A percentile compares a stretch with the other conserved stretches of the same genome.
Evolutionary conservation across 306 rosid species (phyloP).

Genomic region (Vigna nakashimae): DNA sequence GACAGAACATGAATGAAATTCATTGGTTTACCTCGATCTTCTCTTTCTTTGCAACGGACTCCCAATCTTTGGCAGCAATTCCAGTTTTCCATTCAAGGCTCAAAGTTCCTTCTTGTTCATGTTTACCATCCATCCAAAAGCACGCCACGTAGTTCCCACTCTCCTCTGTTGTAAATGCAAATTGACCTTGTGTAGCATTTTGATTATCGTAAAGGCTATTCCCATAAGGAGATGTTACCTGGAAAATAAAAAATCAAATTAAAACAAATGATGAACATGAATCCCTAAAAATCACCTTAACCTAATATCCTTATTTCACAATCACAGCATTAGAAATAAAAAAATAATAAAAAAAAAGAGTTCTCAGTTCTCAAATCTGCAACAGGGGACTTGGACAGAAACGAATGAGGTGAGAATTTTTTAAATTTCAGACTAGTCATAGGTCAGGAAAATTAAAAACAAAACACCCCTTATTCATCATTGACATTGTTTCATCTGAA

Average conservation of each 20-base stretch:
- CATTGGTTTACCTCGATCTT: conserved; percentile 52
- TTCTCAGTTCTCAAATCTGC: not conserved
- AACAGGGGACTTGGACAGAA: not conserved
- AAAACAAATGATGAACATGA: conserved; percentile 6
- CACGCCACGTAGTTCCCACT: conserved; percentile 57
- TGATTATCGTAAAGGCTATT: conserved; percentile 54
- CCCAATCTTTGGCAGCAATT: conserved; percentile 61
- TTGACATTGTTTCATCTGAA: not conserved
- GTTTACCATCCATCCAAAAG: conserved; percentile 49
- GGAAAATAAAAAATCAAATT: not conserved
- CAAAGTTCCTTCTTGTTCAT: conserved; percentile 41
- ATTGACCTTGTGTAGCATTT: conserved; percentile 62
- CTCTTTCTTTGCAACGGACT: conserved; percentile 60
- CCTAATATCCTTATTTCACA: not conserved
- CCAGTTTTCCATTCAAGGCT: conserved; percentile 64
- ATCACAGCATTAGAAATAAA: conserved; percentile 16
- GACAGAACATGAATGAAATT: not conserved
- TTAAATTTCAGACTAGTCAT: not conserved
- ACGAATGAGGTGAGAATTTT: not conserved
- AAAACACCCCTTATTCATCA: not conserved
- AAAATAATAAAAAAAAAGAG: not conserved
- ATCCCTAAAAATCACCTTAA: not conserved
- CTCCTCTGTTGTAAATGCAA: conserved; percentile 61
- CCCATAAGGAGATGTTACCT: conserved; percentile 65
- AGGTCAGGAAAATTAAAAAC: not conserved